Percentiles rank a stretch among this genome's conserved stretches.
phyloP scores from a whole-genome alignment of 1,139 yeast species.

The Pneumocystis sp. region DNA sequence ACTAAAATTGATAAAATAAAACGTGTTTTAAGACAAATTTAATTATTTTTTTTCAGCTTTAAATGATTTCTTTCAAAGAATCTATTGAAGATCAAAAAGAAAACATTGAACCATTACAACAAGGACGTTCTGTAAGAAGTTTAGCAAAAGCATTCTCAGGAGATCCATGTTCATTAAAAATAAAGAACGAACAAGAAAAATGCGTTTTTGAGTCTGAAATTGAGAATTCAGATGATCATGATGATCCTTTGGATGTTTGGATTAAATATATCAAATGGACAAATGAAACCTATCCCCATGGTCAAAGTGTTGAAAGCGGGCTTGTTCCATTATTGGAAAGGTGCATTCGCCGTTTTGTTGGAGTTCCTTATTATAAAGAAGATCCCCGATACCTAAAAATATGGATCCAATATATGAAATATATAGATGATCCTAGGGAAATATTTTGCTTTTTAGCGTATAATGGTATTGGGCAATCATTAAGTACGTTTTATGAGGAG shows the following conservation, averaged over 20 bases:
- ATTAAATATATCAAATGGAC: constrained; percentile 64
- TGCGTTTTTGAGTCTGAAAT: constrained; percentile 33
- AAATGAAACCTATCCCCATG: constrained; percentile 50
- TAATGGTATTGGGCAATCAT: constrained; percentile 52
- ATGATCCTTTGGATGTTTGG: constrained; percentile 69
- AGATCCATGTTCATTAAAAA: constrained; percentile 9
- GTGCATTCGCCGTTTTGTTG: constrained; percentile 57
- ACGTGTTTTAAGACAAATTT: background rate
- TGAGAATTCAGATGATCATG: constrained; percentile 40
- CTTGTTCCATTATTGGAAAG: constrained; percentile 51
- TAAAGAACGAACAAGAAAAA: constrained; percentile 12
- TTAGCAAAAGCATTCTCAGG: constrained; percentile 35
- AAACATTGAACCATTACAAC: constrained; percentile 53
- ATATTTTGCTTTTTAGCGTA: constrained; percentile 59
- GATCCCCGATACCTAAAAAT: constrained; percentile 66
- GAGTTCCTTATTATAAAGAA: constrained; percentile 51
- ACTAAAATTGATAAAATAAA: background rate
- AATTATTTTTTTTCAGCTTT: constrained; percentile 19
- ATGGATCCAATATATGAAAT: constrained; percentile 65
- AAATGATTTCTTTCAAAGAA: constrained; percentile 16
- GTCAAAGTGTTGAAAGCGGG: constrained; percentile 52
- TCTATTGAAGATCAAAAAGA: constrained; percentile 61
- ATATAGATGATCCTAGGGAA: constrained; percentile 57
- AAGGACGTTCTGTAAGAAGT: constrained; percentile 56
- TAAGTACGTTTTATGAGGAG: constrained; percentile 66